Percentiles rank a stretch among this genome's conserved stretches.
These are phyloP conservation scores for Tilletia walkeri DNA, from an alignment of 1,284 basidiomycete species.

Conservation along the genomic window DNA sequence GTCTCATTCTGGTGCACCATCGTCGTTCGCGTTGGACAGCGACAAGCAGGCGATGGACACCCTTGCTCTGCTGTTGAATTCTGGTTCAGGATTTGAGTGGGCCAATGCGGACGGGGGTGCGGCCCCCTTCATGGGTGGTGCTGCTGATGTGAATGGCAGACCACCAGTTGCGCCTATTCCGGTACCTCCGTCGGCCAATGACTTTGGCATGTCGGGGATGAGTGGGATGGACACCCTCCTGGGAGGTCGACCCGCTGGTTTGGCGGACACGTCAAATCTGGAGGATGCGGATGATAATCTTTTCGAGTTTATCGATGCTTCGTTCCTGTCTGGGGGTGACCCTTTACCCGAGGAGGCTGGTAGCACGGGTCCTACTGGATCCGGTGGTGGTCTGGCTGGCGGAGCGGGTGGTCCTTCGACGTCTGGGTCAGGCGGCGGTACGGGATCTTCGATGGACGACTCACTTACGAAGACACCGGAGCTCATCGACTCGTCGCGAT, in stretches of 20 bases:
- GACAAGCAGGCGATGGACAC: constrained; percentile 18
- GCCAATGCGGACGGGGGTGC: background rate
- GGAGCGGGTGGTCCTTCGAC: constrained; percentile 1
- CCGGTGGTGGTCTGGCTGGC: constrained; percentile 9
- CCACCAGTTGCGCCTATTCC: background rate
- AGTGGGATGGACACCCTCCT: background rate
- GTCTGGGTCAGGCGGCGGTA: background rate
- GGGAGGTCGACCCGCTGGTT: constrained; percentile 1
- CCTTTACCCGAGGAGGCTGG: background rate
- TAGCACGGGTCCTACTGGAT: constrained; percentile 8
- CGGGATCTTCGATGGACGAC: background rate
- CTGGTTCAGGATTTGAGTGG: constrained; percentile 5
- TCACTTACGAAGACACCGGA: constrained; percentile 12
- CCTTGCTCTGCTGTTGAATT: constrained; percentile 4
- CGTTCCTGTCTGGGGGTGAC: constrained; percentile 1
- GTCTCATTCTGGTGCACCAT: background rate
- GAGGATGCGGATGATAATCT: constrained; percentile 2
- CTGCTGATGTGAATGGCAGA: background rate
- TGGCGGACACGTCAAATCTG: background rate
- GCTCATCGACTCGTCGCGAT: background rate
- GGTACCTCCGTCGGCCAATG: background rate
- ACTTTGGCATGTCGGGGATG: background rate
- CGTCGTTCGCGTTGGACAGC: background rate
- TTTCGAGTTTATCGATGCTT: constrained; percentile 15
- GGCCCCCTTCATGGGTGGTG: background rate